Percentiles rank a stretch among this genome's conserved stretches.
These are phyloP conservation scores for Apiospora arundinis DNA, from an alignment of 2,329 filamentous ascomycete species.

Conservation along the genomic window DNA sequence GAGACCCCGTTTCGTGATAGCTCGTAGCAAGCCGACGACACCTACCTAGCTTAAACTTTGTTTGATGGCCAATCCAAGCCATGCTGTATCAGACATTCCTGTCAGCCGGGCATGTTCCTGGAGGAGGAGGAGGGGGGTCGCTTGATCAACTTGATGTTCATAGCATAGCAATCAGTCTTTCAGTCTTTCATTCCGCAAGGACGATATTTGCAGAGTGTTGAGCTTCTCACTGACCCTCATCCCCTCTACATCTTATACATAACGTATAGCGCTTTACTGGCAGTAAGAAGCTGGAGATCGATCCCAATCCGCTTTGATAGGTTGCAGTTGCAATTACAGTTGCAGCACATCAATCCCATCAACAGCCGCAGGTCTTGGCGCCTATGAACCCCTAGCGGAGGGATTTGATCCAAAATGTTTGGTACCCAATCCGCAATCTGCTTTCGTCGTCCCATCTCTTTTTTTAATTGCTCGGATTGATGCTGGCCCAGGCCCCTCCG, in stretches of 20 bases:
- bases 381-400: neutral
- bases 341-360: neutral
- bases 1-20: conserved; percentile 10
- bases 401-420: neutral
- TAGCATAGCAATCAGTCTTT: neutral
- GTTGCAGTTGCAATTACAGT: neutral
- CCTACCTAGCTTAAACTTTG: neutral
- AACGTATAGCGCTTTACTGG: too few relatives aligned
- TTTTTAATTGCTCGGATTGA: neutral
- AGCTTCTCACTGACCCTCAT: neutral
- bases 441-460: neutral
- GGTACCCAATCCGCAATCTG: neutral
- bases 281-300: too few relatives aligned
- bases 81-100: neutral
- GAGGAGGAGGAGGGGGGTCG: neutral
- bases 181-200: neutral
- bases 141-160: neutral
- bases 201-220: neutral
- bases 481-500: neutral
- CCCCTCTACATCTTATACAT: too few relatives aligned
- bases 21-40: neutral
- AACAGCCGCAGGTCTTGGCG: conserved; percentile 3
- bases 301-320: conserved; percentile 8
- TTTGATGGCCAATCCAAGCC: neutral
- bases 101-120: neutral